These are phyloP conservation scores for Kockiozyma suomiensis DNA, from an alignment of 805 yeast genomes.

Conservation along the genomic window DNA sequence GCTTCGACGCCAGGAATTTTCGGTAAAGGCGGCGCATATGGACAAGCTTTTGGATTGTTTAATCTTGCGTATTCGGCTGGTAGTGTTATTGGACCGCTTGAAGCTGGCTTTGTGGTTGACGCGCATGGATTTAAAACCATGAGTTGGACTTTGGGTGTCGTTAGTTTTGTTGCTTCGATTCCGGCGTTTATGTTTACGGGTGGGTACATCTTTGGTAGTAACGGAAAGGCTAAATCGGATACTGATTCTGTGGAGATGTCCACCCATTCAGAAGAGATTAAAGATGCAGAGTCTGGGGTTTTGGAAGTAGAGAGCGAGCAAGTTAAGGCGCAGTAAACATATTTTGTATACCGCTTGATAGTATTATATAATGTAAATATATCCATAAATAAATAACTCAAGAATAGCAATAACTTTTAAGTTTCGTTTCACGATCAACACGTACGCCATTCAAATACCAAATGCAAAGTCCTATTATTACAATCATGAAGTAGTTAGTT, in stretches of 20 bases:
- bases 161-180: conserved; percentile 22
- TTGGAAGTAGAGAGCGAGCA: too few relatives aligned
- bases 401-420: not conserved
- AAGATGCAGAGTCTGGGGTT: too few relatives aligned
- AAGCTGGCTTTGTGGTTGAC: conserved; percentile 37
- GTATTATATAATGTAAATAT: too few relatives aligned
- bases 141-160: conserved; percentile 19
- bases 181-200: conserved; percentile 40
- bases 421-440: too few relatives aligned
- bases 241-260: too few relatives aligned
- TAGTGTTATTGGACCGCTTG: conserved; percentile 42
- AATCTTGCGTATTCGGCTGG: conserved; percentile 43
- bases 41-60: conserved; percentile 43
- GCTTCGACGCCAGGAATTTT: conserved; percentile 38
- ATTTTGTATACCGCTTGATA: too few relatives aligned
- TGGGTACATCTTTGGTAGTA: conserved; percentile 35
- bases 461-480: not conserved
- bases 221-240: not conserved
- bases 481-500: not conserved
- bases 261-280: too few relatives aligned
- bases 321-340: too few relatives aligned
- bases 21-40: conserved; percentile 41
- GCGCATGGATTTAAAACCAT: conserved; percentile 37
- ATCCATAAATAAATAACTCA: not conserved
- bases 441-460: not conserved